Evolutionary conservation across 495 filamentous ascomycete species (phyloP).

Genomic region (Aspergillus nanangensis): DNA sequence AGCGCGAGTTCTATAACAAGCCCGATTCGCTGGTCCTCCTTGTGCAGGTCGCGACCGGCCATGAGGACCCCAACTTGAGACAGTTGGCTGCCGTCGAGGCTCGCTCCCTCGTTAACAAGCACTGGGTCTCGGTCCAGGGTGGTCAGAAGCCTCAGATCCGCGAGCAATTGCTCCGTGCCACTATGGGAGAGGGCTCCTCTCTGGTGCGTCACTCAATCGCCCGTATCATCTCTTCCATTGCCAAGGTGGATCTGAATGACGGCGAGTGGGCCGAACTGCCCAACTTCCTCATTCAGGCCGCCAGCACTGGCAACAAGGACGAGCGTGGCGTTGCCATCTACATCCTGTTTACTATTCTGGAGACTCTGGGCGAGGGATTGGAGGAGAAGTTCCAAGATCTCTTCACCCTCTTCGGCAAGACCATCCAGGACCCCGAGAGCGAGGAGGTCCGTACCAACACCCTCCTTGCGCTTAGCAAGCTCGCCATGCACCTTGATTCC

Average conservation of each 20-base stretch:
- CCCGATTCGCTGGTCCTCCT: slow-evolving; percentile 78
- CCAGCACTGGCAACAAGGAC: slow-evolving; percentile 61
- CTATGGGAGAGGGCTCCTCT: slow-evolving; percentile 67
- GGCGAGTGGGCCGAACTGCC: slow-evolving; percentile 84
- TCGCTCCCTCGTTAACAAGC: slow-evolving; percentile 73
- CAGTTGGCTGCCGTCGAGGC: slow-evolving; percentile 90
- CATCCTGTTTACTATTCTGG: slow-evolving; percentile 86
- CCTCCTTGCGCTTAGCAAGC: slow-evolving; percentile 83
- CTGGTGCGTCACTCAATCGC: slow-evolving; percentile 82
- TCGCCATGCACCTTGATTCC: slow-evolving; percentile 81
- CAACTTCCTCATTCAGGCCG: slow-evolving; percentile 66
- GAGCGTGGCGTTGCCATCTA: slow-evolving; percentile 90
- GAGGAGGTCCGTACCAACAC: slow-evolving; percentile 91
- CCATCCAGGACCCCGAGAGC: slow-evolving; percentile 87
- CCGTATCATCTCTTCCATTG: slow-evolving; percentile 81
- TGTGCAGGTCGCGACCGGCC: slow-evolving; percentile 75
- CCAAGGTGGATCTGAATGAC: slow-evolving; percentile 78
- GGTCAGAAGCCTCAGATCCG: slow-evolving; percentile 73
- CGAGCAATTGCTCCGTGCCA: slow-evolving; percentile 74
- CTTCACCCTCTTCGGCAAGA: slow-evolving; percentile 78
- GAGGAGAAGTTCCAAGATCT: slow-evolving; percentile 71
- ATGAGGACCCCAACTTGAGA: slow-evolving; percentile 65
- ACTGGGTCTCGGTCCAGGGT: slow-evolving; percentile 64
- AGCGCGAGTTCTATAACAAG: slow-evolving; percentile 85
- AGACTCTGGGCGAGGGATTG: slow-evolving; percentile 75